Base-by-base conservation (phyloP, 2,329 filamentous ascomycete species). In the Akanthomyces lecanii region DNA sequence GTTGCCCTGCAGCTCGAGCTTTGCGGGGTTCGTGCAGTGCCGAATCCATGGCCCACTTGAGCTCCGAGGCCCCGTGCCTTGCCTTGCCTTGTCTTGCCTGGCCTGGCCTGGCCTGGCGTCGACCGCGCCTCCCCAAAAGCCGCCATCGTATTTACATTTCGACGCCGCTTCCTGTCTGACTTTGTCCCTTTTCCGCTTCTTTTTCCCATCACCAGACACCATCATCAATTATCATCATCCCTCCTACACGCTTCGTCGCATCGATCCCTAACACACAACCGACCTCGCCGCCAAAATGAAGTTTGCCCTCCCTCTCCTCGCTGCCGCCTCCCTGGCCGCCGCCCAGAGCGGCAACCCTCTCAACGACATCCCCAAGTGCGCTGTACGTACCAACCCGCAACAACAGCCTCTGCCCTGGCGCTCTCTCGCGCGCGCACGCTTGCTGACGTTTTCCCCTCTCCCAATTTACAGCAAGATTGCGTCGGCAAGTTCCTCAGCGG, bases 301-400 rank as follows among this genome's bases (percentile, higher is more conserved):
- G 73, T 65, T 69, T 18, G 62, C 69, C 36, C 52, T 76, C 53
- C 25, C 75, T 63, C 65, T 70, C 47, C 61, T 76, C 28, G 68
- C 71, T 44, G 63, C 74, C 52, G 66, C 72, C 48, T 71, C 70
- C 53, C 64, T 77, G 44, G 75, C 67, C 63, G 71, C 70, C 57
- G 76, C 75, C 10, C 75, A 78, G 67, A 28, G 14, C 28, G 28
- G 28, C 38, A 55, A 60, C 57, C 57, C 47, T 21, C 47, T 68
- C 33, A 68, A 65, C 55, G 66, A 69, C 60, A 69, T 79, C 48
- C 76, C 77, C 21, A 60, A 30, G 4, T 79, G 77, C 65, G 76
- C 77, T 64, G 77, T 78, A 74, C 62, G 77, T 74, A 21, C 10
- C 47, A 23, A n/a, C 18, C 6, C 21, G 4, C 1, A 18, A 47